These are phyloP conservation scores for Ceratocystis harringtonii DNA, from an alignment of 2,329 filamentous ascomycete genomes.

Conservation along the genomic window DNA sequence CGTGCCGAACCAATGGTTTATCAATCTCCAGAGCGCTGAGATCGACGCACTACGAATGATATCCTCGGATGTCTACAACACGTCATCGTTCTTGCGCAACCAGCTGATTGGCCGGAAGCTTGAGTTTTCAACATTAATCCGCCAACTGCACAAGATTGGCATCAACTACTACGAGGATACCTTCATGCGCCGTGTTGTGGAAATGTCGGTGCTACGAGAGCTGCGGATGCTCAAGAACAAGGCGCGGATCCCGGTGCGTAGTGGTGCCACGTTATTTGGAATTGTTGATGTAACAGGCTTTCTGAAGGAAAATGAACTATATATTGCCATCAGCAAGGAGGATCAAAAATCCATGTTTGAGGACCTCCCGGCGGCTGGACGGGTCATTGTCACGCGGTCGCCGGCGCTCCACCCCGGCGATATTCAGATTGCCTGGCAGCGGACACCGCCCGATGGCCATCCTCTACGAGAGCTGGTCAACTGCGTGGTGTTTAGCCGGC, in stretches of 20 bases:
- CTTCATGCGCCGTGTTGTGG: conserved; percentile 57
- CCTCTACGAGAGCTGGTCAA: conserved; percentile 50
- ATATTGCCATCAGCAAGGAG: conserved; percentile 38
- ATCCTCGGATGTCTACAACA: conserved; percentile 43
- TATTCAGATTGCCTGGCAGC: conserved; percentile 49
- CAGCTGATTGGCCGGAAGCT: conserved; percentile 47
- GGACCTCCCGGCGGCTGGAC: conserved; percentile 20
- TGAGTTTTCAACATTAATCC: conserved; percentile 46
- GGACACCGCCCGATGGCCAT: conserved; percentile 44
- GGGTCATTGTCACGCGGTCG: conserved; percentile 56
- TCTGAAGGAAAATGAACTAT: conserved; percentile 53
- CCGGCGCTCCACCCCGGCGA: conserved; percentile 74
- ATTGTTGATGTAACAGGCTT: conserved; percentile 68
- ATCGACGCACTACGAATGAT: conserved; percentile 44
- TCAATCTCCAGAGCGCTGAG: conserved; percentile 47
- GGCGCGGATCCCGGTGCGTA: conserved; percentile 53
- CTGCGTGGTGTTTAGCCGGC: conserved; percentile 63
- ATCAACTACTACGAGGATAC: conserved; percentile 51
- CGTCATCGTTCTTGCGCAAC: conserved; percentile 48
- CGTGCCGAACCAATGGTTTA: conserved; percentile 43
- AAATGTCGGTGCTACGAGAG: conserved; percentile 54
- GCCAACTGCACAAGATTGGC: conserved; percentile 38
- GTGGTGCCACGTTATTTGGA: conserved; percentile 65
- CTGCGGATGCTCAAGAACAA: conserved; percentile 65
- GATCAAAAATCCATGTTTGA: background rate